Base-by-base conservation (phyloP, 2,329 filamentous ascomycete genomes). In the Cryphonectria japonica region DNA sequence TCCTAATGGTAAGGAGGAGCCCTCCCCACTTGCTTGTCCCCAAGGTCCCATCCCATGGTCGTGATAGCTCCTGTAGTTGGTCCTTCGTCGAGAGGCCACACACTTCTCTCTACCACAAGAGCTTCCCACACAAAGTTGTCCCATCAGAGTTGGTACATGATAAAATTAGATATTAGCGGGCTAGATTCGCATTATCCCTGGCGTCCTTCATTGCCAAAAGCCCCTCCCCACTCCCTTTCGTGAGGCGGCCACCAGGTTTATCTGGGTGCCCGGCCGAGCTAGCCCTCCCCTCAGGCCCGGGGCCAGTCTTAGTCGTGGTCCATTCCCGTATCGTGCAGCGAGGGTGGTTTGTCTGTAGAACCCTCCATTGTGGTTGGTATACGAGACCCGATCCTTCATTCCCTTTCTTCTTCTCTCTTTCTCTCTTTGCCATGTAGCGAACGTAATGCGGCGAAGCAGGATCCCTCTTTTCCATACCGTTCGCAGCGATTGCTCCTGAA, bases 361-460 rank as follows among this genome's bases (percentile, higher is more conserved):
- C 74, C 74, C 73, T 75, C 73, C 74, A 71, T 74, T 68, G 75
- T 52, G 32, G 54, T 43, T 43, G n/a, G 67, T 63, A 16, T 62
- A 69, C 66, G 66, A 43, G 63, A 67, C 54, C 67, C 39, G 52
- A 67, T 52, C 26, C 50, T 52, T 34, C 32, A 69, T 74, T 70
- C 71, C 73, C 71, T 71, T 6, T 78, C 78, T 79, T 78, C 43
- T 46, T 46, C 43, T n/a, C 46, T 50, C 8, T 22, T 7, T 50
- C 46, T 46, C 43, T 46, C 19, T 22, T 74, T 78, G 75, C 75
- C 77, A 75, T 80, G 76, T 82, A 83, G 72, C 70, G 70, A 84
- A 82, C 81, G 83, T 85, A 82, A 84, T 65, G 83, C 78, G 78
- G 80, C 78, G 79, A 82, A 79, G 66, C 59, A 76, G 74, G 74